These are phyloP conservation scores for Carallia brachiata DNA, from an alignment of 345 rosid genomes.

Conservation along the genomic window DNA sequence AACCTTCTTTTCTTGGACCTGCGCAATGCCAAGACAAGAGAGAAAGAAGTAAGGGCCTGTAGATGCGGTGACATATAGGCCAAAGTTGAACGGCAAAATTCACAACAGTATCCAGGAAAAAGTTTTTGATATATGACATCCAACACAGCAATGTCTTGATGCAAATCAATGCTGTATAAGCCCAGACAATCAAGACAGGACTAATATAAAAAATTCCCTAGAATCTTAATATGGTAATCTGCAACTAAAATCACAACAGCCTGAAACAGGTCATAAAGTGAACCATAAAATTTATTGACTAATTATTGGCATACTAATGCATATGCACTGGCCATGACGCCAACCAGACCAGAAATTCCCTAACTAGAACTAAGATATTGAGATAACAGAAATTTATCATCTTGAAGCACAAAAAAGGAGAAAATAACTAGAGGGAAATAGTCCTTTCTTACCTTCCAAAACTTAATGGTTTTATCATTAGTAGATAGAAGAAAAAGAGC, in stretches of 20 bases:
- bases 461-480: conserved; percentile 97
- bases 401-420: background rate
- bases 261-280: background rate
- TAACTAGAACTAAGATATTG: background rate
- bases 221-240: background rate
- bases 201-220: background rate
- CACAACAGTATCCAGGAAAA: background rate
- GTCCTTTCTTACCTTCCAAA: conserved; percentile 78
- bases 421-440: conserved; percentile 8
- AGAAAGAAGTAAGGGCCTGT: conserved; percentile 10
- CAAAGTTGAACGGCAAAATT: background rate
- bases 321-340: background rate
- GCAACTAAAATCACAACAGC: background rate
- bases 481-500: conserved; percentile 94
- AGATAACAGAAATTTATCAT: background rate
- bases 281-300: background rate
- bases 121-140: background rate
- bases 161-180: background rate
- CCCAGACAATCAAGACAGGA: background rate
- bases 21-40: conserved; percentile 27
- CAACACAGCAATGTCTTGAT: background rate
- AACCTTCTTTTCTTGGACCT: conserved; percentile 97
- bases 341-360: background rate
- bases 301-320: background rate
- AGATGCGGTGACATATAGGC: background rate